phyloP scores from a whole-genome alignment of 805 yeast genomes.

The Candida tallmaniae region DNA sequence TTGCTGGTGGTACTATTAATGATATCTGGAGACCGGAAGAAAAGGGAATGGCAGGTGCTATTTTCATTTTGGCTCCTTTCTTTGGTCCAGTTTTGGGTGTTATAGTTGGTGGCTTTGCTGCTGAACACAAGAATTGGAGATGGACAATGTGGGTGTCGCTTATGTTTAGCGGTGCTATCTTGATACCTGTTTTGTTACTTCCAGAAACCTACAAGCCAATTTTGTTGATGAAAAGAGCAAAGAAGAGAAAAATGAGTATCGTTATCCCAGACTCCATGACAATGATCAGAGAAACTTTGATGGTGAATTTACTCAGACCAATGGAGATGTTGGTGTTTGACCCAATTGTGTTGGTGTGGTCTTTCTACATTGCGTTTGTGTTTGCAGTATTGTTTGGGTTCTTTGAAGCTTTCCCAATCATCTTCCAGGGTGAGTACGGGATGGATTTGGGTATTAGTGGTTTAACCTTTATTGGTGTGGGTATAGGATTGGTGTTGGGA shows the following conservation, averaged over 20 bases:
- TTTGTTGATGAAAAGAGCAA: slow-evolving; percentile 56
- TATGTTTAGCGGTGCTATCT: slow-evolving; percentile 59
- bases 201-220: slow-evolving; percentile 81
- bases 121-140: slow-evolving; percentile 60
- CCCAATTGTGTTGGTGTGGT: slow-evolving; percentile 68
- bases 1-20: slow-evolving; percentile 79
- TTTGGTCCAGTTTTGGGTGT: slow-evolving; percentile 80
- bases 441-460: slow-evolving; percentile 64
- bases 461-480: slow-evolving; percentile 66
- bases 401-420: slow-evolving; percentile 75
- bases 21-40: slow-evolving; percentile 62
- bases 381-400: slow-evolving; percentile 77
- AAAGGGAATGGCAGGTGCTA: slow-evolving; percentile 68
- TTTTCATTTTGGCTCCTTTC: slow-evolving; percentile 76
- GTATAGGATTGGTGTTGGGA: slow-evolving; percentile 60
- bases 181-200: slow-evolving; percentile 44
- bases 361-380: slow-evolving; percentile 67
- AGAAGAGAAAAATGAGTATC: slow-evolving; percentile 51
- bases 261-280: slow-evolving; percentile 29
- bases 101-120: slow-evolving; percentile 68
- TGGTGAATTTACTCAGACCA: slow-evolving; percentile 57
- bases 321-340: slow-evolving; percentile 64
- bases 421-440: slow-evolving; percentile 58
- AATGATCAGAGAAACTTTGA: slow-evolving; percentile 42
- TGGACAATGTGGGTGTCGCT: slow-evolving; percentile 66